Conservation (phyloP, 305 asterid species). For the Fraxinus baroniana region DNA sequence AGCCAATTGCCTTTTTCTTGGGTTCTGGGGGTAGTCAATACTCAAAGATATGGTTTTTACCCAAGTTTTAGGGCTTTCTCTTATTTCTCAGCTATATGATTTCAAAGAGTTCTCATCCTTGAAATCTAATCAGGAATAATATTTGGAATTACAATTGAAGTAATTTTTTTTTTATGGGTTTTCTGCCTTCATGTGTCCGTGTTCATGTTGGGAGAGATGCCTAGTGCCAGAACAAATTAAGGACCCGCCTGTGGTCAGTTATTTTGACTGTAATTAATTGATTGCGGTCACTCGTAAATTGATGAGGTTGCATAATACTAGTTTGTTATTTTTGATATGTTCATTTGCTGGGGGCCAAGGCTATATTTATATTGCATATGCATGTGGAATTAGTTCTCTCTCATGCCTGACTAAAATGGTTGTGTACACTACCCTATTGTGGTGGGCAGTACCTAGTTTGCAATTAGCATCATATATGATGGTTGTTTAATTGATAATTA, state of each 20-base stretch:
- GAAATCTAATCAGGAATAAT: neutral
- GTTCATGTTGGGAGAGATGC: neutral
- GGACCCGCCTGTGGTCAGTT: neutral
- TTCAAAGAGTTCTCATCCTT: neutral
- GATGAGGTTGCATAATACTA: neutral
- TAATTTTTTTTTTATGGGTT: neutral
- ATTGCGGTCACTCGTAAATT: neutral
- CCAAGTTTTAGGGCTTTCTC: neutral
- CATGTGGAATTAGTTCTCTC: neutral
- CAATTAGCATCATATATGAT: neutral
- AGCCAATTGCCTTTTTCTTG: neutral
- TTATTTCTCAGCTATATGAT: neutral
- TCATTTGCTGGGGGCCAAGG: neutral
- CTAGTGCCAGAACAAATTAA: neutral
- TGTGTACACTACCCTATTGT: neutral
- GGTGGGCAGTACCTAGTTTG: neutral
- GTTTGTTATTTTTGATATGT: neutral
- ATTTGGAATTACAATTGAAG: neutral
- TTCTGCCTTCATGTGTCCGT: neutral
- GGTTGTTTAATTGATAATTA: slow-evolving; percentile 1
- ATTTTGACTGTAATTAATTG: neutral
- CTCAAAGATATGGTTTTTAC: neutral
- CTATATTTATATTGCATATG: neutral
- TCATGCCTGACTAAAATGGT: neutral
- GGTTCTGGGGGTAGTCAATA: neutral